phyloP scores from a whole-genome alignment of 2,329 filamentous ascomycete species.

The Penicillium fuscoglaucum region DNA sequence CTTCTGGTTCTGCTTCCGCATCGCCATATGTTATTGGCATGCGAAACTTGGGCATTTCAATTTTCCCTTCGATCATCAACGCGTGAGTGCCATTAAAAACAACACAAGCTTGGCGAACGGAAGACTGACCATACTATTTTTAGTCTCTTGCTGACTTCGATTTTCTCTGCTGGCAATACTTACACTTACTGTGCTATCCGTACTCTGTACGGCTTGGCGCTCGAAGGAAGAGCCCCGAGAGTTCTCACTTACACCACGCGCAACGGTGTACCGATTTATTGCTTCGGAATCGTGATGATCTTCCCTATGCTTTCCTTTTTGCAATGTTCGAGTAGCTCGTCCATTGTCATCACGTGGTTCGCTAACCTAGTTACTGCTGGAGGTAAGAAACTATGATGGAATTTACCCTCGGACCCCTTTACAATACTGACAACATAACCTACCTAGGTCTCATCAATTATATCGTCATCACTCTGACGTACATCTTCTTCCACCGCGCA shows the following conservation, averaged over 20 bases:
- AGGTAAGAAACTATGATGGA: conserved; percentile 31
- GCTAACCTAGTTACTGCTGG: conserved; percentile 59
- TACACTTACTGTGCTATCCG: conserved; percentile 57
- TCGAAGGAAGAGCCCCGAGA: conserved; percentile 55
- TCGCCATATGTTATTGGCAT: conserved; percentile 66
- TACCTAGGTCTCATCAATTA: conserved; percentile 55
- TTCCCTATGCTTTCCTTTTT: conserved; percentile 58
- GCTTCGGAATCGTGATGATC: conserved; percentile 55
- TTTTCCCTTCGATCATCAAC: conserved; percentile 60
- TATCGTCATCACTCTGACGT: conserved; percentile 61
- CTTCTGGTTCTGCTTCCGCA: conserved; percentile 48
- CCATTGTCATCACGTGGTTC: conserved; percentile 56
- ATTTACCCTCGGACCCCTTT: neutral
- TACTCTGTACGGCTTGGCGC: conserved; percentile 54
- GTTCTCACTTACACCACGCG: conserved; percentile 60
- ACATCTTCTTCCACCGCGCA: conserved; percentile 59
- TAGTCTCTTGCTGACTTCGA: conserved; percentile 51
- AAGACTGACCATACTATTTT: neutral
- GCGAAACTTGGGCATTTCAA: conserved; percentile 54
- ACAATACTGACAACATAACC: conserved; percentile 1
- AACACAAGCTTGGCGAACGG: too few relatives aligned
- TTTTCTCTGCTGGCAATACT: conserved; percentile 58
- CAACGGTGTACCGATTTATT: conserved; percentile 62
- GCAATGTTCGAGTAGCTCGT: conserved; percentile 51
- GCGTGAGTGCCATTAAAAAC: conserved; percentile 34